Conservation (phyloP, 176 grass and related monocot genomes). For the Oropetium thomaeum region DNA sequence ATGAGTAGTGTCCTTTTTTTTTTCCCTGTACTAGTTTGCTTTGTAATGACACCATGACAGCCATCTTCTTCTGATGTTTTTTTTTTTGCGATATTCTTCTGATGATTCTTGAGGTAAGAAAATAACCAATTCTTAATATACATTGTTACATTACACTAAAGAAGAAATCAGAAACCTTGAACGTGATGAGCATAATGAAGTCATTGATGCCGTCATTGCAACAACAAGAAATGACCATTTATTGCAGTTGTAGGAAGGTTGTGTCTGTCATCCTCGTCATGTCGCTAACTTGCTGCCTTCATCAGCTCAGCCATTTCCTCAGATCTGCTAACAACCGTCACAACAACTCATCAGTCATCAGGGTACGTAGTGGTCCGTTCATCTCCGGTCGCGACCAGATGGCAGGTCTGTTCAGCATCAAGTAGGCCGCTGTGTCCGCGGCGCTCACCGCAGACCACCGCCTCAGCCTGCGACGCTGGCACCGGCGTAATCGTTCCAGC, state of each 20-base stretch:
- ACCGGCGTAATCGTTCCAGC: too few species aligned
- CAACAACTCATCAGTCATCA: neutral
- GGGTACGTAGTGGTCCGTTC: neutral
- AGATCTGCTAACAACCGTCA: conserved; percentile 3
- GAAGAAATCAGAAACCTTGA: neutral
- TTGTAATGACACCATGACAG: too few species aligned
- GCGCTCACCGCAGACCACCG: too few species aligned
- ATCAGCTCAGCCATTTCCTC: neutral
- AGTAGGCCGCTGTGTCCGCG: neutral
- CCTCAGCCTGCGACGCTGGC: too few species aligned
- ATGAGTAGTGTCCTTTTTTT: neutral
- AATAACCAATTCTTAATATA: too few species aligned
- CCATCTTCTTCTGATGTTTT: neutral
- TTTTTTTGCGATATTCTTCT: neutral
- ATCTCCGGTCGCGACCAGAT: neutral
- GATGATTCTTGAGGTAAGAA: neutral
- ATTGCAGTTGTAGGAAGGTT: neutral
- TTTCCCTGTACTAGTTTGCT: neutral
- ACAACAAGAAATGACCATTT: neutral
- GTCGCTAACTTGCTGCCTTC: neutral
- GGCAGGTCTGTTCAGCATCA: neutral
- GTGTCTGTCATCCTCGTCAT: neutral
- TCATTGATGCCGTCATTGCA: conserved; percentile 17
- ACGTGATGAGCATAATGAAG: neutral
- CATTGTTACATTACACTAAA: neutral